Conservation (phyloP, 768 basidiomycete genomes). For the Lactarius akahatsu region DNA sequence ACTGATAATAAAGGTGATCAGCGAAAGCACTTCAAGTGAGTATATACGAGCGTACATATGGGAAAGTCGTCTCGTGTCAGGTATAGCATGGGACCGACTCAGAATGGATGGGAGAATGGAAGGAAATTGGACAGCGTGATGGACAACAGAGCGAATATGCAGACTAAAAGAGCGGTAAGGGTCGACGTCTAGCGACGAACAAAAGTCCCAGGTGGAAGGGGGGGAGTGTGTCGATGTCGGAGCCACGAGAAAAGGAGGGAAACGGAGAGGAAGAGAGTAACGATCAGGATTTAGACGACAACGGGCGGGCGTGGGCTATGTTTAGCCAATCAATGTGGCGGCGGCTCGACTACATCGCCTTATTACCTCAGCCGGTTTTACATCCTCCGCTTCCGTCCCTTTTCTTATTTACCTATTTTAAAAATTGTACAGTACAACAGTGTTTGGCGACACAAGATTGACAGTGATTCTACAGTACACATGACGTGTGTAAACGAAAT, state of each 20-base stretch:
- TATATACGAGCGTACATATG: constrained; percentile 62
- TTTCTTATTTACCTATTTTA: background rate
- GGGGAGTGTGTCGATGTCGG: constrained; percentile 3
- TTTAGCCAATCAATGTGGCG: background rate
- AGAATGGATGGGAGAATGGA: constrained; percentile 9
- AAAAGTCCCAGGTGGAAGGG: constrained; percentile 4
- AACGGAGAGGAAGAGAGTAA: background rate
- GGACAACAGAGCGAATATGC: constrained; percentile 24
- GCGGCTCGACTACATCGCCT: background rate
- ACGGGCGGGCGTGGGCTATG: background rate
- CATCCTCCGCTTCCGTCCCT: background rate
- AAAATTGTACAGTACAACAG: constrained; percentile 1
- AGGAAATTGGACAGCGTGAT: constrained; percentile 22
- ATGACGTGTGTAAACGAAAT: constrained; percentile 10
- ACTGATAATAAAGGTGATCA: constrained; percentile 47
- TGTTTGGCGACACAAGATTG: constrained; percentile 10
- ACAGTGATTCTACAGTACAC: constrained; percentile 26
- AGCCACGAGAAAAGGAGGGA: background rate
- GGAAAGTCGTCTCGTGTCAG: constrained; percentile 90
- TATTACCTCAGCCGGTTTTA: background rate
- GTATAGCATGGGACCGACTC: constrained; percentile 61
- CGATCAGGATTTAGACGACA: background rate
- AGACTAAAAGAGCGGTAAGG: constrained; percentile 29
- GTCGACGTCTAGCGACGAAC: constrained; percentile 28
- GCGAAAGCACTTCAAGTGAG: background rate